These are phyloP conservation scores for Ogataea kodamae DNA, from an alignment of 805 yeast genomes.

Conservation along the genomic window DNA sequence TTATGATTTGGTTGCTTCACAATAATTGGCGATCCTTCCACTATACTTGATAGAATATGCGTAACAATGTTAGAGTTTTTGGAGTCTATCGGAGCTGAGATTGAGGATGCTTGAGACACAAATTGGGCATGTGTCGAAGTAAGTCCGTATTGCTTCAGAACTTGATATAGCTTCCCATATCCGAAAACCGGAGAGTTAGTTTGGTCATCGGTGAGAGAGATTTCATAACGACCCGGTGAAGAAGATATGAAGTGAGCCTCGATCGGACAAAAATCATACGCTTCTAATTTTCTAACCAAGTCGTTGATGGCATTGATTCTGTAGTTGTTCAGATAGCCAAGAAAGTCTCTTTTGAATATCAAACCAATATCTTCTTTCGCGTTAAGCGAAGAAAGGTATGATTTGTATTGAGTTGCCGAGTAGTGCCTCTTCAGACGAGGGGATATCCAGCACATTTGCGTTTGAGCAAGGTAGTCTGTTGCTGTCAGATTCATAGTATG, in stretches of 20 bases:
- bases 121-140: conserved; percentile 29
- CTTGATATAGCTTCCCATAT: conserved; percentile 44
- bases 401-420: not conserved
- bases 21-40: conserved; percentile 30
- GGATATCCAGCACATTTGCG: conserved; percentile 66
- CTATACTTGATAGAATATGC: conserved; percentile 45
- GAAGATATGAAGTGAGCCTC: conserved; percentile 55
- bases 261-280: conserved; percentile 44
- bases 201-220: conserved; percentile 15
- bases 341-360: conserved; percentile 44
- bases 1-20: conserved; percentile 18
- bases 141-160: conserved; percentile 35
- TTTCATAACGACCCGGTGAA: conserved; percentile 41
- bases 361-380: conserved; percentile 18
- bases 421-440: conserved; percentile 35
- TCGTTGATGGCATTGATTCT: conserved; percentile 26
- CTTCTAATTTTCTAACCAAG: conserved; percentile 30
- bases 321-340: conserved; percentile 45
- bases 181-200: conserved; percentile 35
- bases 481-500: conserved; percentile 58
- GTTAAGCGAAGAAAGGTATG: conserved; percentile 7
- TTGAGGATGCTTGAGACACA: conserved; percentile 46
- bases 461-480: conserved; percentile 52
- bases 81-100: conserved; percentile 42
- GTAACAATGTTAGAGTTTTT: conserved; percentile 39